A percentile compares a stretch with the other conserved stretches of the same genome.
These are phyloP conservation scores for Gentiana straminea DNA, from an alignment of 257 asterid species.

Conservation along the genomic window DNA sequence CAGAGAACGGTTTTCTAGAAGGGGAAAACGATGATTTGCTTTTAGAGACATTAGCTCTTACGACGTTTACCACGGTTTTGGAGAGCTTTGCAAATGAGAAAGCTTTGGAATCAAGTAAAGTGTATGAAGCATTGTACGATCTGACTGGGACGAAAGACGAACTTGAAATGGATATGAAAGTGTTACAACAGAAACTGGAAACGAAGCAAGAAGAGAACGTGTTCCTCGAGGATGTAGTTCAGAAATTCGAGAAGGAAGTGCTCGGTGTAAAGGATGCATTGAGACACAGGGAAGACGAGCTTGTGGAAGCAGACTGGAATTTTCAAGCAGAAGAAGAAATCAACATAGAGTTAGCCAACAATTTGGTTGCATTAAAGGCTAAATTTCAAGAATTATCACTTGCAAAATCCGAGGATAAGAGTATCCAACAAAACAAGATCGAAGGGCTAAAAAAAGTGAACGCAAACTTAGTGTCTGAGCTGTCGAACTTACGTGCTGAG, in stretches of 20 bases:
- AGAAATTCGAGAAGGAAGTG: constrained; percentile 48
- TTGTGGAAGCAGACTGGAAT: constrained; percentile 42
- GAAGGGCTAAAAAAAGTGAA: constrained; percentile 42
- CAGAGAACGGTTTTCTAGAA: constrained; percentile 44
- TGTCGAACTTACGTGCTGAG: constrained; percentile 39
- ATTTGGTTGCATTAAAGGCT: constrained; percentile 35
- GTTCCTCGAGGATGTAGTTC: constrained; percentile 43
- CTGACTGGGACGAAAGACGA: constrained; percentile 32
- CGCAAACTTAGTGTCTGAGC: constrained; percentile 39
- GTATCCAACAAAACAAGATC: constrained; percentile 42
- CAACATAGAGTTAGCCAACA: constrained; percentile 37
- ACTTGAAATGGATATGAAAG: constrained; percentile 37
- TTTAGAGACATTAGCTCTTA: constrained; percentile 37
- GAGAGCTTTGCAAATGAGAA: constrained; percentile 42
- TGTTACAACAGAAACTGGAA: constrained; percentile 42
- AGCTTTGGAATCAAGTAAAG: constrained; percentile 30
- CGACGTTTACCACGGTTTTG: constrained; percentile 34
- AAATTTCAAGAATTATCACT: constrained; percentile 35
- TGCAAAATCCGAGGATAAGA: constrained; percentile 33
- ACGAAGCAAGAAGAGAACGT: constrained; percentile 47
- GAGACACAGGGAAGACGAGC: constrained; percentile 36
- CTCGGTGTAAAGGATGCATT: constrained; percentile 32
- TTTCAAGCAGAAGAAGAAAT: constrained; percentile 42
- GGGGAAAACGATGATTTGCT: constrained; percentile 43
- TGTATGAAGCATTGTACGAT: constrained; percentile 38